Evolutionary conservation across 495 filamentous ascomycete genomes (phyloP).

Genomic region (Astrocystis sublimbata): DNA sequence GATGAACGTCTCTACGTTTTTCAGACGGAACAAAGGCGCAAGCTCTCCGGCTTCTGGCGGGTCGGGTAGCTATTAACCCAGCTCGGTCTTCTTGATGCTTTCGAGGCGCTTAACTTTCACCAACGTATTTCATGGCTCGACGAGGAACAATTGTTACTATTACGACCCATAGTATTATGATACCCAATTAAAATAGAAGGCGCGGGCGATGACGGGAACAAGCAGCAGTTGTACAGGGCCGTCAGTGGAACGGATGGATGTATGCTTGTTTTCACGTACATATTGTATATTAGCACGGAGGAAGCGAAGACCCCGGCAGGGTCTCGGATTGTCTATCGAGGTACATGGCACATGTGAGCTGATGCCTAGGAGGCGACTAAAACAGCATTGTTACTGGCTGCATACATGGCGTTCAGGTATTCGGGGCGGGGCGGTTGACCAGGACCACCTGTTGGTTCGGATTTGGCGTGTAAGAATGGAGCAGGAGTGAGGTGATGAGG

Average conservation of each 20-base stretch:
- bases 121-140: conserved; percentile 11
- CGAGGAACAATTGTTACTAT: conserved; percentile 11
- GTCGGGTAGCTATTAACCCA: conserved; percentile 17
- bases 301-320: neutral
- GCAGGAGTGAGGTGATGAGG: conserved; percentile 20
- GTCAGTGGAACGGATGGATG: conserved; percentile 11
- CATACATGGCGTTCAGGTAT: conserved; percentile 37
- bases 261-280: conserved; percentile 28
- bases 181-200: conserved; percentile 20
- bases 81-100: neutral
- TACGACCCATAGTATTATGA: conserved; percentile 22
- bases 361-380: conserved; percentile 2
- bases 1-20: conserved; percentile 47
- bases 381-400: conserved; percentile 26
- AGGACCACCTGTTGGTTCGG: conserved; percentile 21
- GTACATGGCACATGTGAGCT: conserved; percentile 9
- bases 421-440: conserved; percentile 21
- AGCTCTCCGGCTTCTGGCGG: conserved; percentile 39
- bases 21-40: conserved; percentile 45
- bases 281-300: conserved; percentile 33
- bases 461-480: conserved; percentile 22
- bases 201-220: conserved; percentile 9
- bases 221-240: conserved; percentile 19
- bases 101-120: conserved; percentile 7
- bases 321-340: conserved; percentile 1